Evolutionary conservation across 1,284 basidiomycete species (phyloP), one percentile per base, ranked within the genome.

Genomic region (Peniophora sp.): DNA sequence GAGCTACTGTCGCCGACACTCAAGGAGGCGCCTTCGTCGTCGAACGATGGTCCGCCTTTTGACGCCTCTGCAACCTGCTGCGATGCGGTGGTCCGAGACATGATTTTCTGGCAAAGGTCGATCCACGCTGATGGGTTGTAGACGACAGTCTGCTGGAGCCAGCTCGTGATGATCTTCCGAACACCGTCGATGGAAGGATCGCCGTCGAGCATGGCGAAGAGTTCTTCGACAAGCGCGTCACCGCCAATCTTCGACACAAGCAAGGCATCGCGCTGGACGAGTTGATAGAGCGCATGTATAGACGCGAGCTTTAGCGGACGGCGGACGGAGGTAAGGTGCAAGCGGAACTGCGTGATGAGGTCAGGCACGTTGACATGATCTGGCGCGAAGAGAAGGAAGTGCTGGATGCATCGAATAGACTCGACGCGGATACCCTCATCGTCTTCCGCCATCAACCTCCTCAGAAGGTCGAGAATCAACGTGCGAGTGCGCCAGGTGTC

Each of bases 91-190:
- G 89, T 90, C 9, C 86, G 76, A 3, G 89, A 85, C 91, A 98
- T 97, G 67, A 99, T 98, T 32, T 93, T 77, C 65, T 98, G 94
- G 63, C 96, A 99, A 1, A 99, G 74, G 62, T 97, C 94, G 55
- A 99, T 97, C 97, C 97, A 99, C 1, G 94, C 95, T 0, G 88
- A 92, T 0, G 97, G 95, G 55, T 95, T 92, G 50, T 90, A 81
- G 19, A 91, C 79, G 0, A 94, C 94, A 0, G 97, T 99, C 66
- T 98, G 95, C 55, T 89, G 82, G 10, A 99, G 74, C 97, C 97
- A 99, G 58, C 87, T 92, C n/a, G 80, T 75, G 59, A 99, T 96
- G 47, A 98, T 92, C 57, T 92, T 88, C 44, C 89, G 77, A 24
- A 99, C 92, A 2, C 96, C 96, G 55, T 95, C 90, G n/a, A 97